Percentiles rank a stretch among this genome's conserved stretches.
phyloP scores from a whole-genome alignment of 495 filamentous ascomycete genomes.

The Aspergillus leporis region DNA sequence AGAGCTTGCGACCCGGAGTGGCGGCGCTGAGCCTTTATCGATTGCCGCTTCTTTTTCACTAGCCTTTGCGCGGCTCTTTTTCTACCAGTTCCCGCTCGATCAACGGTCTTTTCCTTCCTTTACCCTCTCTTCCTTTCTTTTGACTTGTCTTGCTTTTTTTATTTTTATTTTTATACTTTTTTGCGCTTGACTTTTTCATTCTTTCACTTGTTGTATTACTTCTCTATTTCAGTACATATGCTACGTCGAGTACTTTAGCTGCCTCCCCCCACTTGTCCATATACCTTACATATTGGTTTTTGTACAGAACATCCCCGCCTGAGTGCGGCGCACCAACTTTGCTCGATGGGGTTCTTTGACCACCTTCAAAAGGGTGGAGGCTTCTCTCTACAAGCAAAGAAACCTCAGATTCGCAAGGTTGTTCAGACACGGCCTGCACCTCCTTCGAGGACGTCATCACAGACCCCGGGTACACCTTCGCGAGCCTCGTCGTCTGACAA shows the following conservation, averaged over 20 bases:
- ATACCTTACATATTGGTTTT: conserved; percentile 6
- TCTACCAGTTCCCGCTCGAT: neutral
- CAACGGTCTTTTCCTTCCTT: conserved; percentile 10
- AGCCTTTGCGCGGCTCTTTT: neutral
- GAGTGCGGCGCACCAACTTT: conserved; percentile 3
- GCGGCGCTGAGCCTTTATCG: conserved; percentile 12
- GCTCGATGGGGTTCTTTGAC: conserved; percentile 56
- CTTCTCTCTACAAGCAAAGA: conserved; percentile 52
- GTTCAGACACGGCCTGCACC: conserved; percentile 40
- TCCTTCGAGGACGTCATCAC: conserved; percentile 32
- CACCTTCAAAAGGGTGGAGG: conserved; percentile 55
- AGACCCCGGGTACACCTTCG: conserved; percentile 24
- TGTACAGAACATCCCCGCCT: neutral
- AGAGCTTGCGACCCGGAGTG: conserved; percentile 10
- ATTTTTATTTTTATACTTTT: too few species aligned
- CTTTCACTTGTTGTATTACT: conserved; percentile 18
- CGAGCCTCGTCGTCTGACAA: conserved; percentile 25
- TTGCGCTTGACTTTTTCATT: conserved; percentile 14
- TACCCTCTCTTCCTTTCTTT: conserved; percentile 18
- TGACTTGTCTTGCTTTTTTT: conserved; percentile 15
- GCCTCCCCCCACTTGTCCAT: conserved; percentile 9
- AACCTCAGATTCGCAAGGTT: conserved; percentile 50
- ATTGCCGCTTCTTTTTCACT: conserved; percentile 7
- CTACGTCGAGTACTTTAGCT: conserved; percentile 13
- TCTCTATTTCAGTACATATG: conserved; percentile 23